Conservation (phyloP, 345 rosid species). For the Lenwebbia sp. region DNA sequence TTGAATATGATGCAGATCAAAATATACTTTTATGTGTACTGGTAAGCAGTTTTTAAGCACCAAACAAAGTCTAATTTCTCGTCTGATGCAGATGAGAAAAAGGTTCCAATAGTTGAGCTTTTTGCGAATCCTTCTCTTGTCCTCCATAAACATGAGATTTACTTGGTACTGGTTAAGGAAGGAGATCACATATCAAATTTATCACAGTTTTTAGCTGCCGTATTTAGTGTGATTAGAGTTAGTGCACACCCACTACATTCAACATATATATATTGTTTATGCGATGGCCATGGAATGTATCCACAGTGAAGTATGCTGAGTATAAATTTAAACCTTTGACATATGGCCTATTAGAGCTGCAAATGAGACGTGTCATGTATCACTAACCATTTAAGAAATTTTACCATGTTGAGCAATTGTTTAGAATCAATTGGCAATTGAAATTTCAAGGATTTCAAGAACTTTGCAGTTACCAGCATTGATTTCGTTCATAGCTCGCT, state of each 20-base stretch:
- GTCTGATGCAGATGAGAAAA: background rate
- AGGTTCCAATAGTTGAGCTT: background rate
- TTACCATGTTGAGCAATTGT: background rate
- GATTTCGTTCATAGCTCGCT: conserved; percentile 19
- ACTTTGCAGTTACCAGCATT: conserved; percentile 8
- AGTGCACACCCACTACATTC: too few species aligned
- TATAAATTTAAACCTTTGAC: background rate
- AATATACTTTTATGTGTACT: background rate
- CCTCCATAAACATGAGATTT: background rate
- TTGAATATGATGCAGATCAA: background rate
- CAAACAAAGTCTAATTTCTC: background rate
- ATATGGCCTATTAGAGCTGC: background rate
- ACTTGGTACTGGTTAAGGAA: background rate
- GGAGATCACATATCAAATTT: background rate
- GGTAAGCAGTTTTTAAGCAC: background rate
- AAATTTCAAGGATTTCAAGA: background rate
- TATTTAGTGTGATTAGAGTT: background rate
- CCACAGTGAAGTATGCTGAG: background rate
- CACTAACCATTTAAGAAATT: background rate
- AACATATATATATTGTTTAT: too few species aligned
- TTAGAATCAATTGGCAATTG: background rate
- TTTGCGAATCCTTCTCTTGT: background rate
- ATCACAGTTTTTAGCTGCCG: background rate
- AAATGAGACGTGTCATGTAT: background rate
- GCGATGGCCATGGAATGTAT: background rate